Evolutionary conservation across 2,329 filamentous ascomycete species (phyloP).

Genomic region (Trichoderma arundinaceum): DNA sequence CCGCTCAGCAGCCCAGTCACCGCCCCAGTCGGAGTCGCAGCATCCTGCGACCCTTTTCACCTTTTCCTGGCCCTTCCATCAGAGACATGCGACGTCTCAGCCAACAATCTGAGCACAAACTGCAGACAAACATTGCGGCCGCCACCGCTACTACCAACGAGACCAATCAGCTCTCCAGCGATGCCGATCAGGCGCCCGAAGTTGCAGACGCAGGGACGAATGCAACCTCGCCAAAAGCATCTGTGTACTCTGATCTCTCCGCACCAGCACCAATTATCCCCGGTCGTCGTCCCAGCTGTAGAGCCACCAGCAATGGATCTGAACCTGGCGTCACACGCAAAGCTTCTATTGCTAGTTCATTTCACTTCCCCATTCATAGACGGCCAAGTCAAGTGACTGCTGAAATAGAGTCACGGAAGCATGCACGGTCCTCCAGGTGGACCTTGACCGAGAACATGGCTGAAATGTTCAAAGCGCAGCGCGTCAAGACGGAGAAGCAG

Average conservation of each 20-base stretch:
- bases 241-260: slow-evolving; percentile 12
- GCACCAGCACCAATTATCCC: slow-evolving; percentile 18
- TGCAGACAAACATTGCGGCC: slow-evolving; percentile 13
- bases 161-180: slow-evolving; percentile 14
- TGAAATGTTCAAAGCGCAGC: slow-evolving; percentile 62
- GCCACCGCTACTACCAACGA: neutral
- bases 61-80: slow-evolving; percentile 16
- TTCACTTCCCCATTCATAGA: slow-evolving; percentile 43
- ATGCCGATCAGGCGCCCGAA: slow-evolving; percentile 29
- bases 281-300: slow-evolving; percentile 18
- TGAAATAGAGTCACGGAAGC: slow-evolving; percentile 32
- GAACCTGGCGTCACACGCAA: slow-evolving; percentile 38
- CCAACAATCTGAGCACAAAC: slow-evolving; percentile 23
- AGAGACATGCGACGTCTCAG: slow-evolving; percentile 11
- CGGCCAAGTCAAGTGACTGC: slow-evolving; percentile 18
- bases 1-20: neutral
- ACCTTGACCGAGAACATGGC: slow-evolving; percentile 61
- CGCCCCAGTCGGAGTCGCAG: slow-evolving; percentile 25
- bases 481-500: slow-evolving; percentile 65
- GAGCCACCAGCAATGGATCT: slow-evolving; percentile 4
- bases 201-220: slow-evolving; percentile 18
- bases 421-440: slow-evolving; percentile 51
- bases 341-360: slow-evolving; percentile 48
- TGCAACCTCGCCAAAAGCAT: slow-evolving; percentile 16
- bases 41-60: slow-evolving; percentile 25